Evolutionary conservation across 106 monocot species (phyloP).

Genomic region (Amphibolis antarctica): DNA sequence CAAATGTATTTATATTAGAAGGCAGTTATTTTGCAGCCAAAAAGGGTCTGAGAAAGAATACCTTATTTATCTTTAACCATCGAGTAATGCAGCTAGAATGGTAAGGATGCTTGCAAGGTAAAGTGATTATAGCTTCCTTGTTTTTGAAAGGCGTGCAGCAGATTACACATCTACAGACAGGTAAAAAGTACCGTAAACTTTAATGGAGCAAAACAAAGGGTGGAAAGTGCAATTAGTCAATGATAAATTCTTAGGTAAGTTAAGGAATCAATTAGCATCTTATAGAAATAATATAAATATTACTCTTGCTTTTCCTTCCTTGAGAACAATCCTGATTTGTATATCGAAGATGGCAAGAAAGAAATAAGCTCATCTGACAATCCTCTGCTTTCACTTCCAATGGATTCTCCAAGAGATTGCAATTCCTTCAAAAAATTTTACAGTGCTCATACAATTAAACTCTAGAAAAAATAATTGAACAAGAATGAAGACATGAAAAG

Average conservation of each 20-base stretch:
- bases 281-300: neutral
- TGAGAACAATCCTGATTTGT: slow-evolving; percentile 58
- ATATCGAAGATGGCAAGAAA: slow-evolving; percentile 37
- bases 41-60: slow-evolving; percentile 8
- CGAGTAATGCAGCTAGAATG: slow-evolving; percentile 48
- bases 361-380: slow-evolving; percentile 61
- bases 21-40: too few species aligned
- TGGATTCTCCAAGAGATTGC: slow-evolving; percentile 48
- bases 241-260: too few species aligned
- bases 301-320: slow-evolving; percentile 55
- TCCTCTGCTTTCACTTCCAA: slow-evolving; percentile 68
- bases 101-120: slow-evolving; percentile 72
- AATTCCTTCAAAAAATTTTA: slow-evolving; percentile 33
- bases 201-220: neutral
- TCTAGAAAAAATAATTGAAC: too few species aligned
- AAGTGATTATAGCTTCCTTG: slow-evolving; percentile 39
- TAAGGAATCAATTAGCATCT: too few species aligned
- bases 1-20: too few species aligned
- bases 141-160: slow-evolving; percentile 57
- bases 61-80: slow-evolving; percentile 89
- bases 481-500: neutral
- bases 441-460: too few species aligned
- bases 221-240: neutral
- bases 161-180: slow-evolving; percentile 51
- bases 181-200: neutral